Evolutionary conservation across 2,329 filamentous ascomycete species (phyloP), one percentile per base, ranked within the genome.

Genomic region (Penicillium sp.): DNA sequence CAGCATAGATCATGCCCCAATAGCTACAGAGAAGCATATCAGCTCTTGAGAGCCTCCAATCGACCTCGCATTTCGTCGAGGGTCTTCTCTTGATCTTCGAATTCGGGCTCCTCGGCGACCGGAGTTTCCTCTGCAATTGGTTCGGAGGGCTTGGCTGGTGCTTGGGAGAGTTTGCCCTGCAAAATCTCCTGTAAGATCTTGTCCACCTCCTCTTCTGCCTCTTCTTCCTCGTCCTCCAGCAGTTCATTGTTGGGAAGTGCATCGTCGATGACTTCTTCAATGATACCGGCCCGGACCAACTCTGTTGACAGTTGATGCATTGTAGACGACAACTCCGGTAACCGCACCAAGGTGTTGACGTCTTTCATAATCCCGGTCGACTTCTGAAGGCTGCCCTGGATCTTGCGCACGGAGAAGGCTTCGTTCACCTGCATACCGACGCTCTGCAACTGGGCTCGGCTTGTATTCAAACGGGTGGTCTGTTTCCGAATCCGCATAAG

Each of bases 401-500:
- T 97, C 80, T 96, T 96, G 62, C 91, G 87, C 64, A 97, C 87
- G 1, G 91, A 90, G 73, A 97, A 97, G 1, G 94, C 92, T 77
- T 97, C 93, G 67, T 92, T 91, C 67, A 99, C 93, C 75, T 97
- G 94, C 91, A 97, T 96, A 74, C 93, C 88, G 36, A 99, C 93
- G 61, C 88, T 93, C 69, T 87, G 86, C 41, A 99, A 83, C 75
- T 97, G 94, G 2, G 94, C 94, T 70, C 95, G 95, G 64, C 87
- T 88, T 0, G 93, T 97, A 15, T 88, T 81, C 32, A 97, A 81
- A 4, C 94, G 85, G 24, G 81, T 76, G 15, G 81, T 82, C 57
- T 91, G 86, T 69, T 88, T 90, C 59, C 94, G 89, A 53, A 90
- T 84, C 46, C 89, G 86, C 57, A 97, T 84, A 43, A 97, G 83